Base-by-base conservation (phyloP, 1,139 yeast species). In the Kodamaea sp. region DNA sequence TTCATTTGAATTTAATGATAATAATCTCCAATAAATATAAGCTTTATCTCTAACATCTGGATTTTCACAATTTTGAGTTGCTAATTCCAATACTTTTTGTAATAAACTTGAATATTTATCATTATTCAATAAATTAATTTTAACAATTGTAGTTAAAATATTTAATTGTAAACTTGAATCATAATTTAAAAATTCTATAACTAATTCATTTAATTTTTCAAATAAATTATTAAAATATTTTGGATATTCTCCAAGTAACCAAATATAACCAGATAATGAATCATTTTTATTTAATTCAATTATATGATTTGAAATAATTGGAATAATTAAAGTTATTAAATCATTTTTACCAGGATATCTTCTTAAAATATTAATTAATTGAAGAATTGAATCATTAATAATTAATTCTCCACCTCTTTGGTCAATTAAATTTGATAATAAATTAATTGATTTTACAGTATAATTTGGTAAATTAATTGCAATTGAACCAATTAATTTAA, bases 1-100 rank as follows among this genome's bases (percentile, higher is more conserved):
- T 5, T 64, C 71, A 4, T 60, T 53, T 20, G 37, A 30, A 8
- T 35, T 31, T 24, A 84, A 67, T 0, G 96, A 87, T 42, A 92
- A 70, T 42, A 94, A 70, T 57, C 98, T 80, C 97, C 97, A 92
- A 63, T 89, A 92, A 38, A 92, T 77, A 62, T 83, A 92, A 0
- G 97, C 97, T 63, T 92, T 80, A 62, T 92, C 98, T 54, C 97
- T 78, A 30, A 92, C 86, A 60, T 92, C 98, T 2, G 96, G 85
- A 58, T 89, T 89, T 51, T 88, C 95, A 43, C 89, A 77, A 43
- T 81, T 79, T 42, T 81, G 79, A 1, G 96, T 88, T 8, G 95
- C 88, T 41, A 79, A 67, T 50, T 85, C 88, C 48, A 92, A 71
- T 4, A 87, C 75, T 35, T 71, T 73, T 59, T 90, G 96, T 47